Percentiles rank a stretch among this genome's conserved stretches.
These are phyloP conservation scores for Stevia rebaudiana DNA, from an alignment of 140 eudicot species.

Conservation along the genomic window DNA sequence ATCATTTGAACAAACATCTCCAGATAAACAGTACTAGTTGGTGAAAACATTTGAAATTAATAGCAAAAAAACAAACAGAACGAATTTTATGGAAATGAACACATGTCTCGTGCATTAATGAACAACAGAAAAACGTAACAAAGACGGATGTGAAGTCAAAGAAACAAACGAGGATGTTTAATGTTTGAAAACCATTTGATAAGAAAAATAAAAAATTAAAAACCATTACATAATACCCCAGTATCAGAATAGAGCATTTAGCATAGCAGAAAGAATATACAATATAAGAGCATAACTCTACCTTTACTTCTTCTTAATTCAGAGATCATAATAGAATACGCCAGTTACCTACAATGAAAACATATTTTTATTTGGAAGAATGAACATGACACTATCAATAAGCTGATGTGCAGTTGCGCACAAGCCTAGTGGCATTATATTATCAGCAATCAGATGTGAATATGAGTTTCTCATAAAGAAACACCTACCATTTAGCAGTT, in stretches of 20 bases:
- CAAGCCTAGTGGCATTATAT: constrained; percentile 17
- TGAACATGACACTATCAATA: constrained; percentile 50
- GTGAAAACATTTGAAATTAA: not conserved
- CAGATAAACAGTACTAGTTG: not conserved
- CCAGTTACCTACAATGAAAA: constrained; percentile 97
- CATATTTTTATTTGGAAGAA: constrained; percentile 73
- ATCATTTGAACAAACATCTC: not conserved
- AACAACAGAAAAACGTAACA: not conserved
- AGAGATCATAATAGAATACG: constrained; percentile 96
- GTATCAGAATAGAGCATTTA: constrained; percentile 5
- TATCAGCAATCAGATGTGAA: not conserved
- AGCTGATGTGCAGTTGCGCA: constrained; percentile 29
- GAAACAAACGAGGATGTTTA: constrained; percentile 11
- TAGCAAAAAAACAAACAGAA: not conserved
- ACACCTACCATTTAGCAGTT: not conserved
- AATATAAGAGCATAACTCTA: constrained; percentile 66
- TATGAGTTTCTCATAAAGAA: not conserved
- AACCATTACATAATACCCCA: not conserved
- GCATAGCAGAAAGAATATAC: constrained; percentile 20
- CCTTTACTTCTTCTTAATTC: constrained; percentile 97
- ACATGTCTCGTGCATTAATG: not conserved
- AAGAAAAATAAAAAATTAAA: not conserved
- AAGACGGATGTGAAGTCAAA: not conserved
- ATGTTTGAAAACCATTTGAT: constrained; percentile 1
- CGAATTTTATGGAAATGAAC: constrained; percentile 4